Percentiles rank a stretch among this genome's conserved stretches.
phyloP scores from a whole-genome alignment of 257 asterid species.

The Jacaranda mimosifolia region DNA sequence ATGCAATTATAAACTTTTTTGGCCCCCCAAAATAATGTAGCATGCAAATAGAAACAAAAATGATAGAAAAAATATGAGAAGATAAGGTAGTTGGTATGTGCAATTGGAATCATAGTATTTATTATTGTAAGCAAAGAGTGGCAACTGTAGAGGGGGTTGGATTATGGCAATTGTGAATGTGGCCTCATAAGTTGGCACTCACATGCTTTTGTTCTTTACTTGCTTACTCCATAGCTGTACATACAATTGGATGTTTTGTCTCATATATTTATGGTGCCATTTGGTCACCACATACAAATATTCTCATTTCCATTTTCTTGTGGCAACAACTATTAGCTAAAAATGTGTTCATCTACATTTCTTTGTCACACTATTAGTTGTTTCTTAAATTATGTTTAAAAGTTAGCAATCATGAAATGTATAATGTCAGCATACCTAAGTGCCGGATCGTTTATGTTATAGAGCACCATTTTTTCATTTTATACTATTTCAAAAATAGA shows the following conservation, averaged over 20 bases:
- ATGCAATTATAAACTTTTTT: neutral
- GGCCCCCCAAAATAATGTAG: neutral
- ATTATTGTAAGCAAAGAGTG: neutral
- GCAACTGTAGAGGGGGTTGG: neutral
- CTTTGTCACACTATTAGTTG: too few relatives aligned
- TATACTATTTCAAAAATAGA: too few relatives aligned
- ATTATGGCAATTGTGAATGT: neutral
- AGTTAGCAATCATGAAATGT: too few relatives aligned
- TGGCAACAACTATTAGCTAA: too few relatives aligned
- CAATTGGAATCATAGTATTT: neutral
- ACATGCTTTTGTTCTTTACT: slow-evolving; percentile 25
- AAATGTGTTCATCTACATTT: too few relatives aligned
- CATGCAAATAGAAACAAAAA: slow-evolving; percentile 29
- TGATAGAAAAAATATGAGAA: neutral
- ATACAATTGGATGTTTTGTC: neutral
- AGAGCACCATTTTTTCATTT: too few relatives aligned
- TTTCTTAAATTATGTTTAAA: too few relatives aligned
- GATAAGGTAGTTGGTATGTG: slow-evolving; percentile 16
- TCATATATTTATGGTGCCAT: neutral
- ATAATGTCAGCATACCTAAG: too few relatives aligned
- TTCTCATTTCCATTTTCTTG: neutral
- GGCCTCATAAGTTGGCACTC: slow-evolving; percentile 15
- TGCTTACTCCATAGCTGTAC: neutral
- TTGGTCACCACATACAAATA: neutral
- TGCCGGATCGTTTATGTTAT: too few relatives aligned